Evolutionary conservation across 2,329 filamentous ascomycete genomes (phyloP), one percentile per base, ranked within the genome.

Genomic region (Calonectria honghensis): DNA sequence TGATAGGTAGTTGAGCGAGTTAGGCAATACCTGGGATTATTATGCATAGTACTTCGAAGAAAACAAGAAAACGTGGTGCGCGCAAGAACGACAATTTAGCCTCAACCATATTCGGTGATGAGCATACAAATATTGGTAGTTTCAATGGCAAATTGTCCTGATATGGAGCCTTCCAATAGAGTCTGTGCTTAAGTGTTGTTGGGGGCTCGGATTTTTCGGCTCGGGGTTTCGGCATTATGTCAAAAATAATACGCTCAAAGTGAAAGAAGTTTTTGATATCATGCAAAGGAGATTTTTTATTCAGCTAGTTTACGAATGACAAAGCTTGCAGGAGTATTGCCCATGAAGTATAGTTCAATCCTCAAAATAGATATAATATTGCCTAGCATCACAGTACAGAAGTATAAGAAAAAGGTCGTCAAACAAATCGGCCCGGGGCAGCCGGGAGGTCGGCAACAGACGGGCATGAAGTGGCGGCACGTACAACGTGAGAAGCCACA

Each of bases 171-270:
- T 29, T 29, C 18, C 45, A 27, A 35, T 32, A 57, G 41, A n/a
- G 48, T 73, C 41, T 37, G 57, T 70, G 45, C 32, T 61, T 27
- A 1, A 35, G 20, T 16, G 20, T 24, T 39, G 29, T 24, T 39
- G 29, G 10, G 24, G 39, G 61, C 76, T 79, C 78, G 77, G 78
- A 69, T 61, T 77, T 77, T 77, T 79, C 77, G 77, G 77, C 77
- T 79, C 77, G 77, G 77, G 64, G 68, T 59, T 74, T 79, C 77
- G 77, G 77, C 70, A 77, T 61, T 14, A 41, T 59, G 74, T 32
- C 11, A 35, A 54, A 10, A 37, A 51, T 37, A 24, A 18, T 4
- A 41, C 6, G 31, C 32, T 64, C 24, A 48, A n/a, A 24, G 18
- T 24, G 20, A 48, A 45, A 24, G n/a, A 4, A 48, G 20, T 2